A percentile compares a stretch with the other conserved stretches of the same genome.
phyloP scores from a whole-genome alignment of 1,284 basidiomycete species.

The Moesziomyces globuligerus region DNA sequence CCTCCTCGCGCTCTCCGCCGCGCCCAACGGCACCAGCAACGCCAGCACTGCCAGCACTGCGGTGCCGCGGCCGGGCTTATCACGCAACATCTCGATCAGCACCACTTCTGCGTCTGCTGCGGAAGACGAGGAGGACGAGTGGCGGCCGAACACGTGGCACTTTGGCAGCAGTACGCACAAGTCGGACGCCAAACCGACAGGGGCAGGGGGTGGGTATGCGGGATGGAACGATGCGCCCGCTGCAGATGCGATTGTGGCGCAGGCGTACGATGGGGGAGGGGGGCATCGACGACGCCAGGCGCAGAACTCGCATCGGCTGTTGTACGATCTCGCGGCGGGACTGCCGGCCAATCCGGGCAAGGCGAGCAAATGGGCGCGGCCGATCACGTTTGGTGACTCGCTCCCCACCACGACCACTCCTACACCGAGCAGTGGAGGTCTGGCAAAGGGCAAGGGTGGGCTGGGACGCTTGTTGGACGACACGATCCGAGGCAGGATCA shows the following conservation, averaged over 20 bases:
- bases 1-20: constrained; percentile 32
- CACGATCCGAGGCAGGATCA: constrained; percentile 49
- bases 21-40: constrained; percentile 10
- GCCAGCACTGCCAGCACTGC: too few species aligned
- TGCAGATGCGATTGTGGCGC: constrained; percentile 44
- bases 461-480: constrained; percentile 47
- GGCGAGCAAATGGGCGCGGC: constrained; percentile 63
- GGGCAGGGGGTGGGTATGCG: constrained; percentile 13
- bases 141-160: constrained; percentile 59
- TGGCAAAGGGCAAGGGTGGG: constrained; percentile 19
- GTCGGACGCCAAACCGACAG: not conserved
- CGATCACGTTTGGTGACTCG: constrained; percentile 60
- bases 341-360: constrained; percentile 59
- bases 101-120: constrained; percentile 14
- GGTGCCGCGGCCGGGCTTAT: constrained; percentile 17
- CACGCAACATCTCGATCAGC: constrained; percentile 12
- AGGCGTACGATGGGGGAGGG: constrained; percentile 52
- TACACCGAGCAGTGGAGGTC: not conserved
- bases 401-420: constrained; percentile 19
- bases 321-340: constrained; percentile 60
- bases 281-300: constrained; percentile 25
- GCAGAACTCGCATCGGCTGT: constrained; percentile 43
- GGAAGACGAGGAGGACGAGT: constrained; percentile 35
- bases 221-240: constrained; percentile 61
- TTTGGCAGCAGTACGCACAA: constrained; percentile 33